Evolutionary conservation across 176 grass and related monocot genomes (phyloP), one percentile per base, ranked within the genome.

Genomic region (Oryza meridionalis): DNA sequence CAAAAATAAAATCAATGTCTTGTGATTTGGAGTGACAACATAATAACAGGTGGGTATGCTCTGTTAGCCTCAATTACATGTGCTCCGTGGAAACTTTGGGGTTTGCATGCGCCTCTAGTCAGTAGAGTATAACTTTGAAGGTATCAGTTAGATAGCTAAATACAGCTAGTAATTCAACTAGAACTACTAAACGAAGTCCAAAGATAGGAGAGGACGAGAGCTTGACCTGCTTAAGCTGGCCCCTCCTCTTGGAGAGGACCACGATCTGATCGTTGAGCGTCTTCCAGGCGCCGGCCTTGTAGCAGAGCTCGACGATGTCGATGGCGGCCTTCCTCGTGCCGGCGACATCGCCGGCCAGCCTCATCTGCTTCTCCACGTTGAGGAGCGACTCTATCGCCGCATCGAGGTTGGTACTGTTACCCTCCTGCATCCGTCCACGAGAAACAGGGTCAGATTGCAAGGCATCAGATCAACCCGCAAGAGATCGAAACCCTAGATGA

Each of bases 241-340:
- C 96, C 84, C 96, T 90, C 69, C 96, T 90, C 77, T 99, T 99
- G 4, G 96, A 96, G 61, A 99, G 64, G 77, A 99, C 83, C 44
- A 96, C 50, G 67, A 99, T 99, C 84, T 99, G 96, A 81, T 99
- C 96, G 27, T 99, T 96, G 51, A 99, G 84, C 29, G 96, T 99
- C 90, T 99, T 99, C 96, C 96, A 99, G 21, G 89, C 91, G 66
- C 59, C 82, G 1, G 88, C 89, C 83, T 92, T 92, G 62, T 83
- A 99, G 70, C 93, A 98, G 43, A 96, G 96, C 83, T 99, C 93
- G 1, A 99, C 91, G 78, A 99, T 99, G 77, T 99, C 96, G 73
- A 94, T 77, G 53, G 40, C 93, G 22, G 93, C 96, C 76, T 99
- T 99, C 79, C 92, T 87, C 4, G 93, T 99, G 38, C 96, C 96